These are phyloP conservation scores for Rhamnella rubrinervis DNA, from an alignment of 331 rosid genomes.

Conservation along the genomic window DNA sequence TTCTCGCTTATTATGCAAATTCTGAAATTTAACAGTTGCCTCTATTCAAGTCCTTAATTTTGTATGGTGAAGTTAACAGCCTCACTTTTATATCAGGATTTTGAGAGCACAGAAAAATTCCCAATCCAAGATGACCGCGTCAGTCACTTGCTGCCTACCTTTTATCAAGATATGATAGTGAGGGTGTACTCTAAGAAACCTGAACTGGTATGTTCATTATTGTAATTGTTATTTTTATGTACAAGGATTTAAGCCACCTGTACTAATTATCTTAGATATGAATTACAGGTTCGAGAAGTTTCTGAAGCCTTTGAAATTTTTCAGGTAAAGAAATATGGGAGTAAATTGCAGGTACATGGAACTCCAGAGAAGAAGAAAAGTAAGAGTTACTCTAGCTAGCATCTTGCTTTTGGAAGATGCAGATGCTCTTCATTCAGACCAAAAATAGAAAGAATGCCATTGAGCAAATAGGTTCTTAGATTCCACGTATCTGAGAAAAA, in stretches of 20 bases:
- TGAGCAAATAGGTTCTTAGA: no score
- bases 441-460: no score
- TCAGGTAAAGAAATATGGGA: conserved; percentile 45
- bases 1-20: not conserved
- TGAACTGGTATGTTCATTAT: conserved; percentile 44
- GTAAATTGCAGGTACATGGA: conserved; percentile 47
- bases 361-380: conserved; percentile 54
- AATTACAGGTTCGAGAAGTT: conserved; percentile 56
- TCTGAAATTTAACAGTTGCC: not conserved
- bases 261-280: not conserved
- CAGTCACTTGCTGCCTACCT: conserved; percentile 66
- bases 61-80: conserved; percentile 10
- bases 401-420: no score
- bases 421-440: no score
- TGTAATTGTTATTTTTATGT: no score
- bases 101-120: conserved; percentile 41
- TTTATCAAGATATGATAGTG: conserved; percentile 52
- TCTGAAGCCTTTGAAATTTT: conserved; percentile 58
- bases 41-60: not conserved
- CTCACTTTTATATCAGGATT: conserved; percentile 43
- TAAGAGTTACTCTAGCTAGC: not conserved
- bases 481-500: no score
- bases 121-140: conserved; percentile 39
- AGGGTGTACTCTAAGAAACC: conserved; percentile 67
- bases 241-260: conserved; percentile 1